A percentile compares a stretch with the other conserved stretches of the same genome.
These are phyloP conservation scores for Torulaspora maleeae DNA, from an alignment of 805 yeast species.

Conservation along the genomic window DNA sequence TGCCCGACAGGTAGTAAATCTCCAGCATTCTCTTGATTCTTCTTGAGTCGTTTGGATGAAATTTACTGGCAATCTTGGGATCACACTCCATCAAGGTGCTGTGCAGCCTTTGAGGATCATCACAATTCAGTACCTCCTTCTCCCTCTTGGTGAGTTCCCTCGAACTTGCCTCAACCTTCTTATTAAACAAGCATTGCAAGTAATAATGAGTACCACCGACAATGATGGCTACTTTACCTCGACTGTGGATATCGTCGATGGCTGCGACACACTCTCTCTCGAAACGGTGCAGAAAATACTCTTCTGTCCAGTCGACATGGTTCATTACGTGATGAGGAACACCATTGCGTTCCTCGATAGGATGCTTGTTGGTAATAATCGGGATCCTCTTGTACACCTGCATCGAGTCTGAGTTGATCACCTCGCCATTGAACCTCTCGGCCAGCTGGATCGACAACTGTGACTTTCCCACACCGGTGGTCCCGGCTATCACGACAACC, in stretches of 20 bases:
- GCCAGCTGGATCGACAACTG: constrained; percentile 68
- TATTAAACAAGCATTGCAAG: constrained; percentile 70
- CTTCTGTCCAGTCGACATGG: constrained; percentile 74
- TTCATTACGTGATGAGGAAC: constrained; percentile 84
- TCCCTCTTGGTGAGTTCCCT: constrained; percentile 33
- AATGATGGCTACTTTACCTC: constrained; percentile 76
- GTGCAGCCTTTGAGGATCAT: constrained; percentile 37
- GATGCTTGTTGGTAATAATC: constrained; percentile 89
- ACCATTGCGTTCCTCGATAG: constrained; percentile 67
- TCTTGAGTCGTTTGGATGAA: constrained; percentile 87
- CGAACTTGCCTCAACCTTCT: constrained; percentile 36
- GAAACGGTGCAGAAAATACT: constrained; percentile 76
- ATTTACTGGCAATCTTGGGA: constrained; percentile 69
- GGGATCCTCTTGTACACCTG: constrained; percentile 77
- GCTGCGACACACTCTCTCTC: constrained; percentile 59
- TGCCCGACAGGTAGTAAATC: constrained; percentile 63
- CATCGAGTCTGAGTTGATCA: constrained; percentile 96
- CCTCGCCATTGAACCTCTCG: constrained; percentile 70
- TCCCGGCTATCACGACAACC: constrained; percentile 73
- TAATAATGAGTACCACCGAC: constrained; percentile 98
- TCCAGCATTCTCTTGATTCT: constrained; percentile 78
- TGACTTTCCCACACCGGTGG: constrained; percentile 96
- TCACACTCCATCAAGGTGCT: constrained; percentile 50
- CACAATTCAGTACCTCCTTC: constrained; percentile 46
- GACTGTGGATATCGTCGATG: constrained; percentile 57